Percentiles rank a stretch among this genome's conserved stretches.
These are phyloP conservation scores for Phylloporus sp. DNA, from an alignment of 768 basidiomycete species.

Conservation along the genomic window DNA sequence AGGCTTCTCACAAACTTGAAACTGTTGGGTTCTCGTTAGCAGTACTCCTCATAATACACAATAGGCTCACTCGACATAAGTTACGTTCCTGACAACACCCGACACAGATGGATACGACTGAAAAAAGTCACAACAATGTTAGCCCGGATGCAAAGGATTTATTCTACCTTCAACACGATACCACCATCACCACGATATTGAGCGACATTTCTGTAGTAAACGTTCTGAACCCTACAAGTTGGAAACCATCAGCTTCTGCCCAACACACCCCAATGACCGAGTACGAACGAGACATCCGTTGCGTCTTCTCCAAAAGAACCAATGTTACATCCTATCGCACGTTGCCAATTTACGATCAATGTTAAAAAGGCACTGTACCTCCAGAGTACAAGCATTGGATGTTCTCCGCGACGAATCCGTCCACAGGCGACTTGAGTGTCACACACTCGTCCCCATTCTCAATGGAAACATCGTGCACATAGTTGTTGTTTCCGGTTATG, in stretches of 20 bases:
- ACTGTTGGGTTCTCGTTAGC: not conserved
- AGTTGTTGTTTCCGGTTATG: slow-evolving; percentile 27
- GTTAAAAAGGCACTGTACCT: slow-evolving; percentile 1
- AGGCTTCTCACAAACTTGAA: slow-evolving; percentile 10
- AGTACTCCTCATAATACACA: not conserved
- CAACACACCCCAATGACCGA: not conserved
- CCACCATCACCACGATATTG: not conserved
- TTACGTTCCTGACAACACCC: not conserved
- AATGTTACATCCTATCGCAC: slow-evolving; percentile 9
- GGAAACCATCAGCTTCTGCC: not conserved
- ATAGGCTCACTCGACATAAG: slow-evolving; percentile 7
- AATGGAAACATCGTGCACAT: slow-evolving; percentile 32
- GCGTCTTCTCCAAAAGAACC: slow-evolving; percentile 4
- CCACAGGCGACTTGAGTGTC: slow-evolving; percentile 31
- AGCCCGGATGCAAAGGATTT: too few species aligned
- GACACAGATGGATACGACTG: not conserved
- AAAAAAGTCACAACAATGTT: not conserved
- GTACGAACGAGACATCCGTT: not conserved
- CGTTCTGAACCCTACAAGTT: not conserved
- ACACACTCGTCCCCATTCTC: slow-evolving; percentile 33
- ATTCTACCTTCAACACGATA: not conserved
- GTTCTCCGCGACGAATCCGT: slow-evolving; percentile 15
- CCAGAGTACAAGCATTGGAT: slow-evolving; percentile 8
- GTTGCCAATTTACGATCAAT: not conserved
- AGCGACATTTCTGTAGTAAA: not conserved